Conservation (phyloP, 1,284 basidiomycete genomes). For the Boletus mariae region DNA sequence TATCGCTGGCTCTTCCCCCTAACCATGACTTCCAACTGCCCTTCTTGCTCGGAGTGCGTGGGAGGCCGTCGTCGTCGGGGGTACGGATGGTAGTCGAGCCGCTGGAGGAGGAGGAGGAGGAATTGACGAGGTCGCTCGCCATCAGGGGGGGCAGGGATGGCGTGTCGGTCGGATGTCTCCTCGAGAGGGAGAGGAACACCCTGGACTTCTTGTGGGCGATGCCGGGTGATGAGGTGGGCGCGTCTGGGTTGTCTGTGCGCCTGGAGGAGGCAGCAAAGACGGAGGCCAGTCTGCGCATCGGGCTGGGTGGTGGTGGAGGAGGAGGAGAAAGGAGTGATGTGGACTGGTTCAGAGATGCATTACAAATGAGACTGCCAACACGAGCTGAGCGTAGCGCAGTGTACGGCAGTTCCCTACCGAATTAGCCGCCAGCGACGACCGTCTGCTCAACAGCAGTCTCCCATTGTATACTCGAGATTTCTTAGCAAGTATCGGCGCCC, state of each 20-base stretch:
- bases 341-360: conserved; percentile 25
- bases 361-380: conserved; percentile 34
- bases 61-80: conserved; percentile 53
- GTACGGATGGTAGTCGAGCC: conserved; percentile 58
- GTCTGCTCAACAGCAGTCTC: background rate
- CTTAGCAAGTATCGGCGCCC: conserved; percentile 4
- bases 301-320: conserved; percentile 18
- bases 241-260: conserved; percentile 46
- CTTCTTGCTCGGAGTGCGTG: conserved; percentile 38
- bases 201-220: conserved; percentile 19
- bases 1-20: conserved; percentile 31
- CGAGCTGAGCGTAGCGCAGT: conserved; percentile 8
- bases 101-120: conserved; percentile 59
- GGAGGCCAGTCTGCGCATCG: conserved; percentile 53
- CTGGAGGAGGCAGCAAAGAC: conserved; percentile 46
- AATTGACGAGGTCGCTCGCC: conserved; percentile 28
- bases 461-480: background rate
- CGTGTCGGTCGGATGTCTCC: conserved; percentile 24
- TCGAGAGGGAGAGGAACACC: conserved; percentile 28
- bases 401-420: conserved; percentile 26
- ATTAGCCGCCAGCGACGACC: conserved; percentile 15
- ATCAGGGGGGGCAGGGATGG: conserved; percentile 18
- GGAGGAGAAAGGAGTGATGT: conserved; percentile 16
- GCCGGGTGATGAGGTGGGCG: conserved; percentile 15
- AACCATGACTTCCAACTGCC: conserved; percentile 52